A percentile compares a stretch with the other conserved stretches of the same genome.
phyloP scores from a whole-genome alignment of 768 basidiomycete genomes.

The Holtermannia corniformis region DNA sequence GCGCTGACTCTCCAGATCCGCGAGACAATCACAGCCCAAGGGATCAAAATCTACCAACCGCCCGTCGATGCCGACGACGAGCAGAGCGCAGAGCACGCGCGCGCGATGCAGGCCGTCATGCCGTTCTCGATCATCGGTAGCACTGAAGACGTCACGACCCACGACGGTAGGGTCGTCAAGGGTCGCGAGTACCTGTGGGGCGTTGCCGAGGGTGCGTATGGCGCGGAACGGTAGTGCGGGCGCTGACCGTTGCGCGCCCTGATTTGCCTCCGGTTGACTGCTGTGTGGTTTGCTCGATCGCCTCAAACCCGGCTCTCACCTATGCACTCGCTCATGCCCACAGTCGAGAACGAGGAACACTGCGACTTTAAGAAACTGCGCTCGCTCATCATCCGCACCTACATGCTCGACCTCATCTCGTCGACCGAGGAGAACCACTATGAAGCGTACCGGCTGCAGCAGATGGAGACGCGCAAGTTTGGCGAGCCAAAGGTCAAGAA shows the following conservation, averaged over 20 bases:
- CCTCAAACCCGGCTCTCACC: not conserved
- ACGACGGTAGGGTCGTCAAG: constrained; percentile 86
- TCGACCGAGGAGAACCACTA: constrained; percentile 94
- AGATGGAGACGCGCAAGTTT: constrained; percentile 99
- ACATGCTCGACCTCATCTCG: constrained; percentile 96
- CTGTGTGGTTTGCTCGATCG: not conserved
- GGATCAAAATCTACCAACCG: constrained; percentile 89
- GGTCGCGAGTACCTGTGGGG: constrained; percentile 99
- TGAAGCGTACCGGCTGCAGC: constrained; percentile 93
- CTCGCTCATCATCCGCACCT: constrained; percentile 86
- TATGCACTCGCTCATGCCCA: too few species aligned
- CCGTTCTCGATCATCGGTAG: constrained; percentile 99
- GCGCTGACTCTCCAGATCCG: constrained; percentile 52
- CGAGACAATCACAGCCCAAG: constrained; percentile 79
- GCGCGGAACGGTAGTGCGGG: too few species aligned
- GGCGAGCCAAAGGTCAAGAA: constrained; percentile 98
- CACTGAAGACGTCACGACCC: constrained; percentile 83
- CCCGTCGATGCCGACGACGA: constrained; percentile 84
- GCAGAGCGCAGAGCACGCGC: constrained; percentile 75
- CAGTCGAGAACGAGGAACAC: constrained; percentile 98
- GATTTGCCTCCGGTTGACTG: too few species aligned
- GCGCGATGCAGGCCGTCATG: constrained; percentile 71
- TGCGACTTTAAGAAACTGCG: constrained; percentile 99
- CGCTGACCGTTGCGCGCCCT: too few species aligned
- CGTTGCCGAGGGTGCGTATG: constrained; percentile 80